Evolutionary conservation across 176 grass and related monocot genomes (phyloP).

Genomic region (Rhipidocladum racemiflorum): DNA sequence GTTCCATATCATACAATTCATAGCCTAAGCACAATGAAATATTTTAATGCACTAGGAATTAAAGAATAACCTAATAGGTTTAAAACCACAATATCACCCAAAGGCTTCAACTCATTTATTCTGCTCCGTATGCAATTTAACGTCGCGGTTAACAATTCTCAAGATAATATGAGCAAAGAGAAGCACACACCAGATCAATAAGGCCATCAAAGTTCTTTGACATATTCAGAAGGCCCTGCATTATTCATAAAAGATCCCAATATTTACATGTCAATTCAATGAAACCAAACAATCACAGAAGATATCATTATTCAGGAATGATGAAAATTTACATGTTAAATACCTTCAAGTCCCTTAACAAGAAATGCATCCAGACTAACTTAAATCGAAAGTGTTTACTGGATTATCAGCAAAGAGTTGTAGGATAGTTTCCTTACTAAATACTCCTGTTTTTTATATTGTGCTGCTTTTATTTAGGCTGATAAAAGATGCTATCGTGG

Average conservation of each 20-base stretch:
- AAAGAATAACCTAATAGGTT: neutral
- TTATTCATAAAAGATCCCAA: slow-evolving; percentile 16
- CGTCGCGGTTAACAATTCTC: neutral
- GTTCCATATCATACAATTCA: neutral
- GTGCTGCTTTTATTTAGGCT: slow-evolving; percentile 7
- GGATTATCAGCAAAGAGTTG: neutral
- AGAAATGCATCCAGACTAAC: neutral
- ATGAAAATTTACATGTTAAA: neutral
- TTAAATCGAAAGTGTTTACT: neutral
- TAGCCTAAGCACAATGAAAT: neutral
- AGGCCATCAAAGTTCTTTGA: slow-evolving; percentile 54
- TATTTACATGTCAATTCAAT: slow-evolving; percentile 8
- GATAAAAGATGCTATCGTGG: slow-evolving; percentile 1
- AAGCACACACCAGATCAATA: slow-evolving; percentile 48
- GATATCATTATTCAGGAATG: neutral
- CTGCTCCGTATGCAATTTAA: neutral
- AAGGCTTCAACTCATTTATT: neutral
- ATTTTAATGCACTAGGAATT: neutral
- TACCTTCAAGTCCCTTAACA: neutral
- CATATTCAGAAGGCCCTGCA: slow-evolving; percentile 58
- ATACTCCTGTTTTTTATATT: slow-evolving; percentile 1
- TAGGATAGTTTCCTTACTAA: neutral
- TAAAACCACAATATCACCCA: neutral
- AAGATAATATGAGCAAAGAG: slow-evolving; percentile 26
- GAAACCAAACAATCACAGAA: neutral